Base-by-base conservation (phyloP, 352 stramenopile genomes). In the Aphanomyces astaci region DNA sequence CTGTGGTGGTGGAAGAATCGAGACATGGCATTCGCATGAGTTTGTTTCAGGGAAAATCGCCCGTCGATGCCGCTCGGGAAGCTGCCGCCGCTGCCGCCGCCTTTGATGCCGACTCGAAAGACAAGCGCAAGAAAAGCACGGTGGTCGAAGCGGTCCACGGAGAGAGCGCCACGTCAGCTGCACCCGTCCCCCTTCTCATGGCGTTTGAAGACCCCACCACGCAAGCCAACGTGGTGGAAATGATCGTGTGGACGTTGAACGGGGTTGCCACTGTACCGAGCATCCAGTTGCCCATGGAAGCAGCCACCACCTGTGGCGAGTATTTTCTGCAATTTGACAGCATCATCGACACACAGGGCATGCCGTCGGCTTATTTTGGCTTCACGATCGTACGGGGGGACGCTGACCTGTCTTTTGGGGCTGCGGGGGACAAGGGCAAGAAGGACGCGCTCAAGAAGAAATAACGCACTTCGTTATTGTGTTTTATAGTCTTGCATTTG, bases 1-100 rank as follows among this genome's bases (percentile, higher is more conserved):
- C 40, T 19, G 32, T 71, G 9, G 75, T 85, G 0, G 7, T 24
- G 11, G 77, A 77, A 13, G 80, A 88, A 53, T 78, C 71, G 9
- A 54, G 66, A 31, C 73, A 78, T 22, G 70, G 32, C 2, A 48
- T 86, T 33, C 71, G 72, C 13, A 25, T 86, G 11, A 72, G 73
- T 3, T 63, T 86, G 4, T 84, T 82, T 55, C 70, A 84, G 71
- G 78, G 75, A 9, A 60, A 33, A 17, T 19, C 40, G 17, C 60
- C 60, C n/a, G 55, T 10, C 22, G 19, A 25, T 15, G 11, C 13
- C 30, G 31, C 25, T 9, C 43, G n/a, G 7, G 60, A 66, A 7
- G 60, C 25, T 3, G 39, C 25, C 7, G 15, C 15, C 10, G 27
- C 36, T 19, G 36, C 46, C 10, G 33, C 30, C 10, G 60, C 25